phyloP scores from a whole-genome alignment of 305 asterid genomes.

The Solanum hybrid region DNA sequence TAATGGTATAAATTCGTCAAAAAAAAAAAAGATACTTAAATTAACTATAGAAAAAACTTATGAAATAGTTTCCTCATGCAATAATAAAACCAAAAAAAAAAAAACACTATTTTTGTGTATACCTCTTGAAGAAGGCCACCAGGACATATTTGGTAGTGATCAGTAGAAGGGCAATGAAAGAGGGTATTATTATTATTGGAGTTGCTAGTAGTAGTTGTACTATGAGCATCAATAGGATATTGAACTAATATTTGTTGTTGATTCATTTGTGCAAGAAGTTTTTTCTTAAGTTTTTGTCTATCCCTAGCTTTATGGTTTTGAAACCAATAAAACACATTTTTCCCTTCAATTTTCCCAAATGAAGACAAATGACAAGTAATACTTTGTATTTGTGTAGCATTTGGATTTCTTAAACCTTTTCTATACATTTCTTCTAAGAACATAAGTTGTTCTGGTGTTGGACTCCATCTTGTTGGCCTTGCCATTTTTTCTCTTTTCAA shows the following conservation, averaged over 20 bases:
- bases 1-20: too few species aligned
- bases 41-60: background rate
- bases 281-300: constrained; percentile 37
- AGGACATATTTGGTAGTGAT: background rate
- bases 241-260: background rate
- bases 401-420: constrained; percentile 57
- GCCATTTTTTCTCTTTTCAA: constrained; percentile 1
- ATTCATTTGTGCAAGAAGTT: constrained; percentile 7
- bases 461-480: constrained; percentile 58
- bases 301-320: constrained; percentile 83
- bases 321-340: constrained; percentile 84
- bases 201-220: background rate
- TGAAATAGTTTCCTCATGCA: background rate
- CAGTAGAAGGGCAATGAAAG: background rate
- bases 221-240: constrained; percentile 1
- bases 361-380: constrained; percentile 51
- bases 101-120: background rate
- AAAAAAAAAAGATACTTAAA: too few species aligned
- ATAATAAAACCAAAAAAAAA: background rate
- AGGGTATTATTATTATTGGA: background rate
- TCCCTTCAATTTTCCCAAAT: constrained; percentile 73
- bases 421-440: constrained; percentile 70
- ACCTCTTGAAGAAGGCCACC: background rate
- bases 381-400: constrained; percentile 70
- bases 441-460: constrained; percentile 74